phyloP scores from a whole-genome alignment of 1,284 basidiomycete genomes.

The Laetiporus sulphureus region DNA sequence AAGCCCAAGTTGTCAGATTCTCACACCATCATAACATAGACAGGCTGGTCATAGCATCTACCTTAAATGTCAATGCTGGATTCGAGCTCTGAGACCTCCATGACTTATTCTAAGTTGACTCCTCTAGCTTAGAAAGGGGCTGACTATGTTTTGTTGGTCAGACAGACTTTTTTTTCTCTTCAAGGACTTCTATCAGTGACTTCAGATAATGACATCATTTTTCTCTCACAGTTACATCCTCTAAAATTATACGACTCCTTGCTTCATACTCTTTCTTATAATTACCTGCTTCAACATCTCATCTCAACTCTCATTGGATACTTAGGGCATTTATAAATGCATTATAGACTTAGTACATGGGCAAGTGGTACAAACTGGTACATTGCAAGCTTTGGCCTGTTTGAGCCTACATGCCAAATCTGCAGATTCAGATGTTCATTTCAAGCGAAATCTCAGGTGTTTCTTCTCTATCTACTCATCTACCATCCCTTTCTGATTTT shows the following conservation, averaged over 20 bases:
- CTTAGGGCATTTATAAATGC: no score
- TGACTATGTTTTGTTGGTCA: background rate
- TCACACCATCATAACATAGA: background rate
- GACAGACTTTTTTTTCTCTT: no score
- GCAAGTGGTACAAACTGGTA: constrained; percentile 24
- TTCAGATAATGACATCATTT: no score
- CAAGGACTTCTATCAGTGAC: no score
- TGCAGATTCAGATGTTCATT: constrained; percentile 17
- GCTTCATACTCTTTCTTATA: no score
- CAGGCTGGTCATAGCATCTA: background rate
- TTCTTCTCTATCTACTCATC: constrained; percentile 11
- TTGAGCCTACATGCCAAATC: constrained; percentile 25
- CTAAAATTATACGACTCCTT: background rate
- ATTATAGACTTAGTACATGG: no score
- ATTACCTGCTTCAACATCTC: no score
- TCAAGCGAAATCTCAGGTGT: constrained; percentile 11
- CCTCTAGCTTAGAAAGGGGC: background rate
- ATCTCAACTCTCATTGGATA: no score
- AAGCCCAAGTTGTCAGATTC: background rate
- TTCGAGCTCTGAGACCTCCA: background rate
- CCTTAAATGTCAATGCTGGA: no score
- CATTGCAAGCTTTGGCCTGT: constrained; percentile 26
- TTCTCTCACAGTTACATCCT: background rate
- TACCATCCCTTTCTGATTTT: constrained; percentile 1
- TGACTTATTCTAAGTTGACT: background rate